Evolutionary conservation across 139 green algal species (phyloP).

Genomic region (Pleodorina starrii): DNA sequence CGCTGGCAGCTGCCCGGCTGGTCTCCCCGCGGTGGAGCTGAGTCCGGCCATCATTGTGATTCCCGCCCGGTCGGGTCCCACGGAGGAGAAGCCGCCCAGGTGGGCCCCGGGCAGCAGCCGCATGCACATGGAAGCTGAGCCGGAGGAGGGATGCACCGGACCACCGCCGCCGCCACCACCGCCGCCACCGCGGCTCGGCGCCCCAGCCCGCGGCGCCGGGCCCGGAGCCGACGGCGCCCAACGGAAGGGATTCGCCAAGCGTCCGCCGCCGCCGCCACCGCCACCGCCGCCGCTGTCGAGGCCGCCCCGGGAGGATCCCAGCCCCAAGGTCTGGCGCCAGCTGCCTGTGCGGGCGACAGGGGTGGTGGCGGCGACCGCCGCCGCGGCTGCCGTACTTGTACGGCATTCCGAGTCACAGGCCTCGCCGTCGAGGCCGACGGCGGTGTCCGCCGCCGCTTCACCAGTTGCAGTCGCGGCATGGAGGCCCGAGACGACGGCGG

Average conservation of each 20-base stretch:
- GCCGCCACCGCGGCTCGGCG: neutral
- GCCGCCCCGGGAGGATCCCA: neutral
- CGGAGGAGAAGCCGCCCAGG: neutral
- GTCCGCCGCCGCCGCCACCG: neutral
- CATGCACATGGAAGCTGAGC: neutral
- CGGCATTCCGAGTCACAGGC: too few relatives aligned
- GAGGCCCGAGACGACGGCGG: too few relatives aligned
- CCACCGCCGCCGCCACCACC: neutral
- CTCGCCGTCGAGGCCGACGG: too few relatives aligned
- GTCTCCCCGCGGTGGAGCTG: neutral
- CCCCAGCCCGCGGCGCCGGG: neutral
- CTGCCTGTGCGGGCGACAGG: too few relatives aligned
- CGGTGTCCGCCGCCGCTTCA: too few relatives aligned
- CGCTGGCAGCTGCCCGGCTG: neutral
- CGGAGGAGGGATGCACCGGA: neutral
- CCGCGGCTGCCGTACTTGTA: neutral
- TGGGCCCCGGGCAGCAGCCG: neutral
- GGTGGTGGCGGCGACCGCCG: neutral
- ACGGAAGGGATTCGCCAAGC: neutral
- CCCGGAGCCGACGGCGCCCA: neutral
- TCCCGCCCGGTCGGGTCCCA: neutral
- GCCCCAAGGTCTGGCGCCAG: constrained; percentile 5
- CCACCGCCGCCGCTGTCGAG: neutral
- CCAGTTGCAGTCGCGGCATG: too few relatives aligned
- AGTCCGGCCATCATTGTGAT: too few relatives aligned